phyloP scores from a whole-genome alignment of 2,329 filamentous ascomycete genomes.

The Penicillium sp. region DNA sequence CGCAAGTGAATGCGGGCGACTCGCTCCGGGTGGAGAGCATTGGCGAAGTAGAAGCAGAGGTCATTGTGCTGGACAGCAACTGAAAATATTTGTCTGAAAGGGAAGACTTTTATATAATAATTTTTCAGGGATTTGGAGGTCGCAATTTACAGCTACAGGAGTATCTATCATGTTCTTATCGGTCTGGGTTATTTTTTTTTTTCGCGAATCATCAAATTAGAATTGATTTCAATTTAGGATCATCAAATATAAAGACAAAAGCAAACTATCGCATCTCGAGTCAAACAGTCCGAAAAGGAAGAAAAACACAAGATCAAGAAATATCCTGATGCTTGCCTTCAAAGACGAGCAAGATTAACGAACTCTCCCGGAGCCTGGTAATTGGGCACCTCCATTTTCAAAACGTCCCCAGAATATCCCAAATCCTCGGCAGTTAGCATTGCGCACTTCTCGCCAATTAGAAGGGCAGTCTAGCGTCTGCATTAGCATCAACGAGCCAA shows the following conservation, averaged over 20 bases:
- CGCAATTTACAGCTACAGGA: background rate
- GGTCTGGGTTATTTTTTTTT: background rate
- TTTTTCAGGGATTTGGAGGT: background rate
- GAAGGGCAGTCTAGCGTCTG: slow-evolving; percentile 62
- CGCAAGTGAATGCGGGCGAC: slow-evolving; percentile 64
- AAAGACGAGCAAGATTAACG: slow-evolving; percentile 34
- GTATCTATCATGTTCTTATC: background rate
- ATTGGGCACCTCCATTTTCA: slow-evolving; percentile 74
- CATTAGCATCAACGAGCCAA: background rate
- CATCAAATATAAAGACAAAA: background rate
- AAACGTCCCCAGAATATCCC: slow-evolving; percentile 69
- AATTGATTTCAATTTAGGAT: background rate
- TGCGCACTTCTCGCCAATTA: slow-evolving; percentile 74
- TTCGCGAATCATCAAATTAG: no score
- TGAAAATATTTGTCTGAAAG: slow-evolving; percentile 27
- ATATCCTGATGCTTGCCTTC: background rate
- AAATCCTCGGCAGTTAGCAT: slow-evolving; percentile 71
- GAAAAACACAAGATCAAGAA: no score
- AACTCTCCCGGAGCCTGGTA: slow-evolving; percentile 56
- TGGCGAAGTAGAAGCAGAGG: slow-evolving; percentile 68
- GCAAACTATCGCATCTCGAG: no score
- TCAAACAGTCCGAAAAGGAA: no score
- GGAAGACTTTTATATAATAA: background rate
- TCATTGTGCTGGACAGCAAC: slow-evolving; percentile 67
- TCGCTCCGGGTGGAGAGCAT: slow-evolving; percentile 66